A percentile compares a stretch with the other conserved stretches of the same genome.
phyloP scores from a whole-genome alignment of 176 grass and related monocot genomes.

The Lolium rigidum region DNA sequence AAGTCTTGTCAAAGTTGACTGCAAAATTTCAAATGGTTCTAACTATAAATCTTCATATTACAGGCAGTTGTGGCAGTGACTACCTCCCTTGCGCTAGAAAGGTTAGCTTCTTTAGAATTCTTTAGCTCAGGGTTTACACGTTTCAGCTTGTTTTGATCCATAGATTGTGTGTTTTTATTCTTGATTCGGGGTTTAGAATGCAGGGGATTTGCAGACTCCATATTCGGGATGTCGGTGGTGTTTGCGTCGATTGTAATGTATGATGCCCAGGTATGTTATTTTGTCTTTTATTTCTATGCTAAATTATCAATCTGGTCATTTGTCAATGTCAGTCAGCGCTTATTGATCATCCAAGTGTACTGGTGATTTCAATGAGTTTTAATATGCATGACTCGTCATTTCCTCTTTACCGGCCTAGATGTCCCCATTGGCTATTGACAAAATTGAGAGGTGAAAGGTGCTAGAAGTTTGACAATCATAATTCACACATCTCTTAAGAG shows the following conservation, averaged over 20 bases:
- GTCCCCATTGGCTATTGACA: neutral
- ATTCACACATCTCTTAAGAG: neutral
- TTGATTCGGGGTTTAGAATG: conserved; percentile 54
- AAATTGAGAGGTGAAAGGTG: neutral
- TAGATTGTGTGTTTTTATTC: conserved; percentile 22
- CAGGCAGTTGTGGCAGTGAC: conserved; percentile 76
- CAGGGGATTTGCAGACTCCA: conserved; percentile 89
- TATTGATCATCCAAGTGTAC: neutral
- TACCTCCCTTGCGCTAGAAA: conserved; percentile 83
- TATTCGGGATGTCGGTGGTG: conserved; percentile 92
- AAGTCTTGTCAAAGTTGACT: neutral
- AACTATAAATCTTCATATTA: neutral
- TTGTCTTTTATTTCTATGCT: neutral
- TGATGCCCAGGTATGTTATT: conserved; percentile 77
- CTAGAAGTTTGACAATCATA: neutral
- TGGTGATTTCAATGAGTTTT: neutral
- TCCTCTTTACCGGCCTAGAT: neutral
- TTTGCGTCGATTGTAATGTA: conserved; percentile 93
- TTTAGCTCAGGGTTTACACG: neutral
- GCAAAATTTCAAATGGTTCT: neutral
- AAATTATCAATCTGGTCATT: neutral
- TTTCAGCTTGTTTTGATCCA: neutral
- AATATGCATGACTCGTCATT: neutral
- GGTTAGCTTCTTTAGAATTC: conserved; percentile 51
- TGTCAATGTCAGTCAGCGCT: neutral